A percentile compares a stretch with the other conserved stretches of the same genome.
Evolutionary conservation across 768 basidiomycete species (phyloP).

Genomic region (Candolleomyces efflorescens): DNA sequence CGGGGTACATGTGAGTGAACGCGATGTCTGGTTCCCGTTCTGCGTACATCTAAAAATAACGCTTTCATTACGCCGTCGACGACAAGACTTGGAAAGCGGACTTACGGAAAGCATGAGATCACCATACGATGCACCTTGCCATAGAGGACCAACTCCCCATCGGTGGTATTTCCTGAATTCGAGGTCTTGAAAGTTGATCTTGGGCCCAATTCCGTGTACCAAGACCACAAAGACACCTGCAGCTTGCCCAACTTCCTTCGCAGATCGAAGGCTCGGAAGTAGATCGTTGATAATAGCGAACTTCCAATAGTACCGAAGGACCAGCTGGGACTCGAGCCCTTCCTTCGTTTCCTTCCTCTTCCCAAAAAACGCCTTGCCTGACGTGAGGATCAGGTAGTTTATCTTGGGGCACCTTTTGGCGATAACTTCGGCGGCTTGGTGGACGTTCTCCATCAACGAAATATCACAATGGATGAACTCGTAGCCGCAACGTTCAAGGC

Average conservation of each 20-base stretch:
- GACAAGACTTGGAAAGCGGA: neutral
- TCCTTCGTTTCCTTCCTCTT: conserved; percentile 35
- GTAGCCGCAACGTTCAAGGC: conserved; percentile 11
- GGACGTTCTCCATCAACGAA: conserved; percentile 36
- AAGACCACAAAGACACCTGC: conserved; percentile 37
- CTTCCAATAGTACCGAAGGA: conserved; percentile 35
- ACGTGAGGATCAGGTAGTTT: conserved; percentile 32
- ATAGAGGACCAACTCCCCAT: conserved; percentile 18
- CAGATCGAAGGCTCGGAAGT: conserved; percentile 31
- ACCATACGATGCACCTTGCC: conserved; percentile 27
- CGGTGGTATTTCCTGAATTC: conserved; percentile 31
- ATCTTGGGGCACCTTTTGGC: conserved; percentile 28
- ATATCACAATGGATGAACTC: conserved; percentile 42
- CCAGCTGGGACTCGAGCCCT: conserved; percentile 37
- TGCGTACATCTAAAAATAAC: conserved; percentile 21
- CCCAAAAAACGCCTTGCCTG: conserved; percentile 18
- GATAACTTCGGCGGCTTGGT: conserved; percentile 24
- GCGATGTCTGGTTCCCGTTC: conserved; percentile 34
- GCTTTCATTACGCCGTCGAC: neutral
- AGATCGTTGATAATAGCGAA: conserved; percentile 36
- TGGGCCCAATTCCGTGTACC: conserved; percentile 20
- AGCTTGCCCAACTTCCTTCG: conserved; percentile 30
- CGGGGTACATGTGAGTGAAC: conserved; percentile 42
- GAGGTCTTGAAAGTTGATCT: conserved; percentile 34
- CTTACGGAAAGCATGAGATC: conserved; percentile 33